phyloP scores from a whole-genome alignment of 805 yeast genomes.

The Metschnikowia cerradonensis region DNA sequence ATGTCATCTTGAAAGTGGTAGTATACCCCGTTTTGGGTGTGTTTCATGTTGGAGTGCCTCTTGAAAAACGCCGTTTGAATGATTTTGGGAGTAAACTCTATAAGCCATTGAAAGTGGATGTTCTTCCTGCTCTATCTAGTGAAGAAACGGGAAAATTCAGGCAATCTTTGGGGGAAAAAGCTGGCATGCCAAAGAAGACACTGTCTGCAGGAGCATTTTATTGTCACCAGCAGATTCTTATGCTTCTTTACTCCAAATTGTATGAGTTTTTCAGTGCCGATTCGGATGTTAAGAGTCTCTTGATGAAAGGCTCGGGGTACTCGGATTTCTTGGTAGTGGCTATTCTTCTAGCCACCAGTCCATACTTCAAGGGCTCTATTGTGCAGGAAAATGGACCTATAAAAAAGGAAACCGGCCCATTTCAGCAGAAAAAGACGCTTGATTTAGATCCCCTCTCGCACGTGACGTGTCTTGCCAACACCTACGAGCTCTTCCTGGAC shows the following conservation, averaged over 20 bases:
- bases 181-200: neutral
- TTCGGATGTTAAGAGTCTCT: constrained; percentile 49
- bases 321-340: constrained; percentile 55
- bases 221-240: constrained; percentile 17
- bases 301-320: constrained; percentile 63
- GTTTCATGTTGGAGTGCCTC: constrained; percentile 57
- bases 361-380: constrained; percentile 16
- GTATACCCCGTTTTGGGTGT: constrained; percentile 58
- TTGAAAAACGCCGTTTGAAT: constrained; percentile 55
- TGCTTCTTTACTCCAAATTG: constrained; percentile 31
- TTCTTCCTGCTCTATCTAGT: constrained; percentile 8
- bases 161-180: neutral
- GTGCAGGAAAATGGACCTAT: no score
- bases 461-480: constrained; percentile 47
- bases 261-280: constrained; percentile 31
- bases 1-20: constrained; percentile 65
- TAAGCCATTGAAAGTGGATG: constrained; percentile 23
- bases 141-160: neutral
- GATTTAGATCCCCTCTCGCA: neutral
- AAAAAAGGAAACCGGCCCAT: no score
- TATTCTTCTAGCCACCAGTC: constrained; percentile 39
- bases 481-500: constrained; percentile 61
- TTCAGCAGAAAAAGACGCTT: no score
- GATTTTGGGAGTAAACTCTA: constrained; percentile 35
- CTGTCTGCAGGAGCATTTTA: constrained; percentile 4